A percentile compares a stretch with the other conserved stretches of the same genome.
phyloP scores from a whole-genome alignment of 345 rosid species.

The Streptanthus diversifolius region DNA sequence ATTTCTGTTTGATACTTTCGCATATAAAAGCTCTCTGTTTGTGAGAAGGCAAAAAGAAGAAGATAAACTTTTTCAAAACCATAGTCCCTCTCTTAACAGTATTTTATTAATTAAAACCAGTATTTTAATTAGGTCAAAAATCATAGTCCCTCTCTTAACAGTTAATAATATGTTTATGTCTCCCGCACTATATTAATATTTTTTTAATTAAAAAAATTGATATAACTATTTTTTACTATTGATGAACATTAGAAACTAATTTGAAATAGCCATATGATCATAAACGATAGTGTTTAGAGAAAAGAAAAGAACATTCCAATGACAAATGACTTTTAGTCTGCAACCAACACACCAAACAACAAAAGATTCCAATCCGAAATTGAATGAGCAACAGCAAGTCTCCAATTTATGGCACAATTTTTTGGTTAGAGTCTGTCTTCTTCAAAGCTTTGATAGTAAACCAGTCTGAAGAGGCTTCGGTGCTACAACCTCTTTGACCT shows the following conservation, averaged over 20 bases:
- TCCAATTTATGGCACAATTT: neutral
- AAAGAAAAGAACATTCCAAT: neutral
- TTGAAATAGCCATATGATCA: neutral
- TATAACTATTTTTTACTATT: neutral
- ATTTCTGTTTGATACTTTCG: neutral
- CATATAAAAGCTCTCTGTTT: neutral
- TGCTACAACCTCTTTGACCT: conserved; percentile 48
- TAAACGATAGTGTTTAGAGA: neutral
- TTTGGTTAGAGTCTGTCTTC: neutral
- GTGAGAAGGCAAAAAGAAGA: neutral
- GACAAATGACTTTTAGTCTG: neutral
- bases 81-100: neutral
- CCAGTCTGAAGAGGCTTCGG: conserved; percentile 48
- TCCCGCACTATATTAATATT: too few relatives aligned
- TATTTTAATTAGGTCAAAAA: too few relatives aligned
- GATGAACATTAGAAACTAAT: neutral
- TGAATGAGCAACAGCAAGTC: neutral
- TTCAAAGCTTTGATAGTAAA: conserved; percentile 71
- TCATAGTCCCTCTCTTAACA: too few relatives aligned
- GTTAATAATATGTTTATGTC: too few relatives aligned
- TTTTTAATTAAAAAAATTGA: too few relatives aligned
- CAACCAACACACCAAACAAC: conserved; percentile 18
- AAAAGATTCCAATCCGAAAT: neutral
- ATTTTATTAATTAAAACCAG: too few relatives aligned
- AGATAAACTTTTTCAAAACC: neutral